Base-by-base conservation (phyloP, 805 yeast species). In the Maudiozyma saulgeensis region DNA sequence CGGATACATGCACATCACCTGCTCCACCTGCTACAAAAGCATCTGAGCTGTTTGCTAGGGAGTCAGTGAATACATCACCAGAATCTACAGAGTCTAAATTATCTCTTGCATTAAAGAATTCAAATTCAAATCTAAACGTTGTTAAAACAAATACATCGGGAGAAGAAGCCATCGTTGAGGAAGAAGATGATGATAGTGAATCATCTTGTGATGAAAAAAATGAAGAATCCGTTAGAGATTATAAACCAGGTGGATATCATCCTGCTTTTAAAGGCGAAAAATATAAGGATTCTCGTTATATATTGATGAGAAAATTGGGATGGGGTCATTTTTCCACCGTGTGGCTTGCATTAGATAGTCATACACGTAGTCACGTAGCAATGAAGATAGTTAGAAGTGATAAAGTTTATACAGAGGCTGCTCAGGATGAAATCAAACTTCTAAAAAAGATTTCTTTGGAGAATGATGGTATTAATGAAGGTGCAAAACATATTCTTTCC, bases 291-390 rank as follows among this genome's bases (percentile, higher is more conserved):
- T 80, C 80, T 18, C 78, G 86, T 51, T 93, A 93, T 64, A 74
- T 82, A 1, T 68, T 93, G 45, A 90, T 87, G 31, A 78, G 98
- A 52, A 93, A 93, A 63, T 72, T 93, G 4, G 99, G 99, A 0
- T 93, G 99, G 99, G 99, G 99, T 35, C 97, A 93, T 68, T 93
- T 93, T 63, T 84, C 95, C 26, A 93, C 96, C 0, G 97, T 87
- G 21, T 90, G 96, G 97, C 72, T 87, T 28, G 98, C 96, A 4
- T 76, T 70, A 52, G 82, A 79, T 50, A 69, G 72, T 47, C 49
- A 49, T 13, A 70, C 73, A 49, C 74, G 77, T 51, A 70, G 77
- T 44, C 96, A 86, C 62, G 98, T 93, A 21, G 99, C 99, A 1
- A 77, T 93, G 76, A 93, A 93, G 66, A 84, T 93, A 57, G 97